phyloP scores from a whole-genome alignment of 2,329 filamentous ascomycete genomes.

The Claviceps capensis region DNA sequence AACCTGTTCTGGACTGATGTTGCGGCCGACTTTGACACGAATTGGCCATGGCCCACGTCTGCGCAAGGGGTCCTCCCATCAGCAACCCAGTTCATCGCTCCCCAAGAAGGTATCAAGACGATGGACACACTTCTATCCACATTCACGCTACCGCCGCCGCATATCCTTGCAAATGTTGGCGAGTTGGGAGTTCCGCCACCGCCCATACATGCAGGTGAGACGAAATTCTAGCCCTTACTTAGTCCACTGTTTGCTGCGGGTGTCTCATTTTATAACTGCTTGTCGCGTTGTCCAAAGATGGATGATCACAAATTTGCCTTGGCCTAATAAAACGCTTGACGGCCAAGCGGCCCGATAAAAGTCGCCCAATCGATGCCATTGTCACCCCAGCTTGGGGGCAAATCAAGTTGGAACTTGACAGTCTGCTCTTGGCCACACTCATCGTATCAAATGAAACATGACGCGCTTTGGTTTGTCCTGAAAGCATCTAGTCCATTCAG shows the following conservation, averaged over 20 bases:
- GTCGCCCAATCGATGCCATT: not conserved
- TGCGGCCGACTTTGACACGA: not conserved
- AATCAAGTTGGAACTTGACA: not conserved
- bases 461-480: not conserved
- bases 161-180: not conserved
- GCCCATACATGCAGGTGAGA: conserved; percentile 1
- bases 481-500: not conserved
- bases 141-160: not conserved
- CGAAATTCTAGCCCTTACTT: not conserved
- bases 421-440: not conserved
- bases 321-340: not conserved
- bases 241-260: too few species aligned
- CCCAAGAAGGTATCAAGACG: not conserved
- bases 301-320: not conserved
- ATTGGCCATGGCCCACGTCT: conserved; percentile 6
- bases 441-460: not conserved
- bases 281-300: not conserved
- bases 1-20: not conserved
- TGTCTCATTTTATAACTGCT: not conserved
- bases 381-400: not conserved
- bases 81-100: not conserved
- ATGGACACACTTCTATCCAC: not conserved
- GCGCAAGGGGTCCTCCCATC: not conserved
- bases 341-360: not conserved
- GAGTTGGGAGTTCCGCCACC: not conserved